Conservation (phyloP, 2,329 filamentous ascomycete genomes). For the Cladosporium sp. region DNA sequence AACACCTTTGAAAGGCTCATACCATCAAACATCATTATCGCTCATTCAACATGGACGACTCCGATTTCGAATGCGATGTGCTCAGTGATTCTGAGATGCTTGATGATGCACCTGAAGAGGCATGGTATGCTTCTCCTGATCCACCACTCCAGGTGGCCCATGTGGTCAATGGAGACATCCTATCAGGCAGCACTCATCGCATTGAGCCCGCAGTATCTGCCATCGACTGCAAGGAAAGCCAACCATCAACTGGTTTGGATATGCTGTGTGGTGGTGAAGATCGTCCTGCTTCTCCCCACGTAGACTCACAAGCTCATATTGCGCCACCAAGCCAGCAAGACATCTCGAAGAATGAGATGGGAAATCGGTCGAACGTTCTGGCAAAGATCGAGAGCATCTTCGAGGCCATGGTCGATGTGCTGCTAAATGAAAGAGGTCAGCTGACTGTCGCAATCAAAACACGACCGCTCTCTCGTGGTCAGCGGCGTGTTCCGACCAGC, state of each 20-base stretch:
- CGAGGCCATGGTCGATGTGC: constrained; percentile 52
- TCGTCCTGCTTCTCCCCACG: neutral
- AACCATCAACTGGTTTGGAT: neutral
- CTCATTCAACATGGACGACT: constrained; percentile 7
- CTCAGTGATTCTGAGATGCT: constrained; percentile 2
- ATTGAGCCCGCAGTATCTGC: neutral
- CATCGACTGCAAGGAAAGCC: neutral
- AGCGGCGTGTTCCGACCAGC: constrained; percentile 42
- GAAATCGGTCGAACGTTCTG: constrained; percentile 42
- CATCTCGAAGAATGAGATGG: neutral
- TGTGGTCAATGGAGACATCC: neutral
- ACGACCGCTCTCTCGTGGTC: constrained; percentile 22
- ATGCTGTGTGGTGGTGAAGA: neutral
- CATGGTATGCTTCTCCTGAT: neutral
- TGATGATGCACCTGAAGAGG: neutral
- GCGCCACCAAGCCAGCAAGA: neutral
- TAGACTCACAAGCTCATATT: neutral
- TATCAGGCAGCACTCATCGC: neutral
- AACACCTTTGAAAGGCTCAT: neutral
- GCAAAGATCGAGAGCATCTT: constrained; percentile 60
- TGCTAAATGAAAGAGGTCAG: constrained; percentile 47
- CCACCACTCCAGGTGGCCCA: neutral
- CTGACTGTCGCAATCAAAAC: constrained; percentile 54
- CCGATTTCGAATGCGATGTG: neutral
- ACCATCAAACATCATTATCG: neutral